phyloP scores from a whole-genome alignment of 2,329 filamentous ascomycete species.

The Verticillium isaacii region DNA sequence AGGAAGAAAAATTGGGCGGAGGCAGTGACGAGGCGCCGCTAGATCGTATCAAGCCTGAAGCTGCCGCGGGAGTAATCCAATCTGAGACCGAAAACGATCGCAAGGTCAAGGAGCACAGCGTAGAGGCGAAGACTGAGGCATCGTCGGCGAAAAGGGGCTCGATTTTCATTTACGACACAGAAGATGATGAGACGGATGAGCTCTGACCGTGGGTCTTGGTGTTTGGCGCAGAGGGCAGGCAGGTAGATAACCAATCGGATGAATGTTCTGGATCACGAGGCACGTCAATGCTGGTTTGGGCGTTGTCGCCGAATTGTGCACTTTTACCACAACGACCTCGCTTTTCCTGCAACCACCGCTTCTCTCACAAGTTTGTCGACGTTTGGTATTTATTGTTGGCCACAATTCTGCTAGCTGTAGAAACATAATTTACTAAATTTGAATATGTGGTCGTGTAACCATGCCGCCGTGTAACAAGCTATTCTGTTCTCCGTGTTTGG shows the following conservation, averaged over 20 bases:
- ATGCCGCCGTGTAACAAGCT: too few species aligned
- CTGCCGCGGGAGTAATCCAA: constrained; percentile 7
- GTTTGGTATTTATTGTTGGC: too few species aligned
- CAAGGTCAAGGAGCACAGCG: background rate
- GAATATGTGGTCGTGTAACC: too few species aligned
- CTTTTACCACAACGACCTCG: too few species aligned
- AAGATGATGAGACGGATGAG: constrained; percentile 25
- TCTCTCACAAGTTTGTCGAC: too few species aligned
- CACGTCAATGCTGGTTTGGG: background rate
- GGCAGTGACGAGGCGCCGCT: background rate
- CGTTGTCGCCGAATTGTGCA: background rate
- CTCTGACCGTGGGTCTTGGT: background rate
- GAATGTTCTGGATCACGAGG: too few species aligned
- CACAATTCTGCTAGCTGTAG: too few species aligned
- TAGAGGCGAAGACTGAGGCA: constrained; percentile 3
- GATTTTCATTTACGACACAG: constrained; percentile 32
- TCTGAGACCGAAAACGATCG: constrained; percentile 2
- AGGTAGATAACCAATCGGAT: background rate
- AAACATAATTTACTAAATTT: too few species aligned
- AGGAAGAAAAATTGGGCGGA: constrained; percentile 3
- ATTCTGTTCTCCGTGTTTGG: too few species aligned
- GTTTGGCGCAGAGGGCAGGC: background rate
- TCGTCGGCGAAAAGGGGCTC: constrained; percentile 14
- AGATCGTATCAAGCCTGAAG: constrained; percentile 8
- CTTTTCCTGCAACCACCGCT: too few species aligned